phyloP scores from a whole-genome alignment of 139 green algal genomes.

The Chlamydomonas schloesseri region DNA sequence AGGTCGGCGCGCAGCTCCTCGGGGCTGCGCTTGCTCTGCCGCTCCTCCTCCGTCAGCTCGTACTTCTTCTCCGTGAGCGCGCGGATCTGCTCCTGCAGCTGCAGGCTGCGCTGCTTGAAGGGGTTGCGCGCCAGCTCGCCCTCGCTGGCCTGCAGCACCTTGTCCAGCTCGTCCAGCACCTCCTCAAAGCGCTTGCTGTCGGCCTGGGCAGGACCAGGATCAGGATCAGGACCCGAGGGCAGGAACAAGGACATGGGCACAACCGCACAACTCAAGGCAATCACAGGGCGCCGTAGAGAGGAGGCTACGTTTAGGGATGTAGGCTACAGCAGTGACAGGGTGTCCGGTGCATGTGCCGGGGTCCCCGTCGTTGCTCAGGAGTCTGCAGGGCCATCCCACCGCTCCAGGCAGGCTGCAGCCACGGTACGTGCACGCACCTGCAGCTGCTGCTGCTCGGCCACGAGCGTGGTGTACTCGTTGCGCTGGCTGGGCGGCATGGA shows the following conservation, averaged over 20 bases:
- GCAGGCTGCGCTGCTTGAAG: constrained; percentile 76
- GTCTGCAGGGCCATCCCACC: no score
- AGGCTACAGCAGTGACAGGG: no score
- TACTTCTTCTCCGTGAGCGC: constrained; percentile 69
- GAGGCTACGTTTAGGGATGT: no score
- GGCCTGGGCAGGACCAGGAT: constrained; percentile 31
- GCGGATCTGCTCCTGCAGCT: constrained; percentile 72
- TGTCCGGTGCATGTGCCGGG: no score
- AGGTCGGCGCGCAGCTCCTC: constrained; percentile 76
- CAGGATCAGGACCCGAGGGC: no score
- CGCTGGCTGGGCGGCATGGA: constrained; percentile 64
- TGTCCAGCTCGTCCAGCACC: constrained; percentile 64
- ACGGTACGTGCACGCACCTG: not conserved
- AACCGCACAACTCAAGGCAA: not conserved
- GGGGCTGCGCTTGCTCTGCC: constrained; percentile 61
- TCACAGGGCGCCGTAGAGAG: no score
- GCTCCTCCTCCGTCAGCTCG: constrained; percentile 75
- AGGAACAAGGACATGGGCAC: not conserved
- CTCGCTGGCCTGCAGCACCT: constrained; percentile 57
- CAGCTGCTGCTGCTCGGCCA: constrained; percentile 53
- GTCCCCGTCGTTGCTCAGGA: no score
- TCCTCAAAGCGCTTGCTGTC: constrained; percentile 67
- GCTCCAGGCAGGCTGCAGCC: no score
- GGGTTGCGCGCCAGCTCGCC: constrained; percentile 72
- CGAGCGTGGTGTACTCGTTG: constrained; percentile 63